Percentiles rank a stretch among this genome's conserved stretches.
Evolutionary conservation across 306 rosid genomes (phyloP).

Genomic region (Dalbergia cochinchinensis): DNA sequence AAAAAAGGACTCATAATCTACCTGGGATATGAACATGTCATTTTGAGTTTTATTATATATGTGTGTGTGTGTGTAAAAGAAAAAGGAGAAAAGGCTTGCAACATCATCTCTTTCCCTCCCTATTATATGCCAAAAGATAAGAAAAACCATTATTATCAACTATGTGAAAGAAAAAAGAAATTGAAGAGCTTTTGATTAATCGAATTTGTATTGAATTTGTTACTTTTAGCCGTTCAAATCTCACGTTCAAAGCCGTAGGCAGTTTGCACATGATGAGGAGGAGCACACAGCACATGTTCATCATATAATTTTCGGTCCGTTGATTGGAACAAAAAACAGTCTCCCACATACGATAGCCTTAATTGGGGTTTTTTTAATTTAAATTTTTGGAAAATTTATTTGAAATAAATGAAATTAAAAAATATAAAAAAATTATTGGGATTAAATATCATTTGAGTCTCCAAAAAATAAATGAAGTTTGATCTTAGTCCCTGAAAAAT

Average conservation of each 20-base stretch:
- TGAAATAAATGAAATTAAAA: too few species aligned
- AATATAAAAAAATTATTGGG: too few species aligned
- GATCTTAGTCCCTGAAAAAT: too few species aligned
- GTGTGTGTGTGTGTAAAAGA: not conserved
- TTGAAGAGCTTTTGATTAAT: not conserved
- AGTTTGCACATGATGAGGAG: conserved; percentile 28
- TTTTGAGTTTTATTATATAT: conserved; percentile 9
- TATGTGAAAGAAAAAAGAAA: conserved; percentile 26
- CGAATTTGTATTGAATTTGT: conserved; percentile 23
- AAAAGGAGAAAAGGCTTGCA: not conserved
- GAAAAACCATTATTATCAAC: conserved; percentile 14
- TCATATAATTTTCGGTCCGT: conserved; percentile 38
- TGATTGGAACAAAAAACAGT: not conserved
- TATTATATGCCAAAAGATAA: not conserved
- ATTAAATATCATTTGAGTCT: too few species aligned
- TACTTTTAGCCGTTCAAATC: conserved; percentile 1
- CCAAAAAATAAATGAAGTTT: too few species aligned
- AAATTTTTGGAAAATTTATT: too few species aligned
- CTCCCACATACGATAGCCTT: not conserved
- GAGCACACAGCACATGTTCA: not conserved
- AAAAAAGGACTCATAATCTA: conserved; percentile 45
- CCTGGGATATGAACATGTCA: conserved; percentile 29
- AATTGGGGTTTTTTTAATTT: not conserved
- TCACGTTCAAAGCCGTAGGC: not conserved
- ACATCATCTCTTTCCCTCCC: not conserved